A percentile compares a stretch with the other conserved stretches of the same genome.
These are phyloP conservation scores for Oehlia diaphana DNA, from an alignment of 192 early-diverging fungal species.

Conservation along the genomic window DNA sequence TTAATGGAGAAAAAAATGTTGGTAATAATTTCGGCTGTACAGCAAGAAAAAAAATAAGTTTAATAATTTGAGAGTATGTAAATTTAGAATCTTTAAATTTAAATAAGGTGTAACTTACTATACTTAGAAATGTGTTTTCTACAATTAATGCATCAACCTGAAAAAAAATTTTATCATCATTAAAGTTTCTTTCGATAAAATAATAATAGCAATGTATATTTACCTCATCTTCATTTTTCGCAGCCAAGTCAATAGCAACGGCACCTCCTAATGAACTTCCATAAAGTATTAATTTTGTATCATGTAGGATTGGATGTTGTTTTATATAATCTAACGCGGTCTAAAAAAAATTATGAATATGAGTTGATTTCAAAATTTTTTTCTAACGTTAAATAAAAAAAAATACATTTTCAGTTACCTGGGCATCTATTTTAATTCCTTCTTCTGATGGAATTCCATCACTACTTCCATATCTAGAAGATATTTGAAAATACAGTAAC, in stretches of 20 bases:
- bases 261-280: slow-evolving; percentile 98
- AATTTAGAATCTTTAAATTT: not conserved
- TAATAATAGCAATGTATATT: no score
- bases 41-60: not conserved
- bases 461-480: slow-evolving; percentile 74
- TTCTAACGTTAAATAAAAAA: not conserved
- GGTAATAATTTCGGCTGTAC: slow-evolving; percentile 82
- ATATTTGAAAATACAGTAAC: not conserved
- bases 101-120: slow-evolving; percentile 52
- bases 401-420: slow-evolving; percentile 46
- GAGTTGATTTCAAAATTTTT: not conserved
- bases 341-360: slow-evolving; percentile 34
- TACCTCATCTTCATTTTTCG: slow-evolving; percentile 64
- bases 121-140: slow-evolving; percentile 92
- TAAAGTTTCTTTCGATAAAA: not conserved
- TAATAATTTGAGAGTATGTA: not conserved
- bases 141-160: slow-evolving; percentile 77
- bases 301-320: slow-evolving; percentile 66
- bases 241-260: slow-evolving; percentile 86
- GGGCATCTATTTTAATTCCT: slow-evolving; percentile 85
- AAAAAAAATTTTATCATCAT: not conserved
- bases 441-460: slow-evolving; percentile 85
- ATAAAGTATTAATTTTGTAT: slow-evolving; percentile 83
- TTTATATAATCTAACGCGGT: slow-evolving; percentile 86
- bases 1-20: slow-evolving; percentile 71